phyloP scores from a whole-genome alignment of 495 filamentous ascomycete species.

The Penicillium angulare region DNA sequence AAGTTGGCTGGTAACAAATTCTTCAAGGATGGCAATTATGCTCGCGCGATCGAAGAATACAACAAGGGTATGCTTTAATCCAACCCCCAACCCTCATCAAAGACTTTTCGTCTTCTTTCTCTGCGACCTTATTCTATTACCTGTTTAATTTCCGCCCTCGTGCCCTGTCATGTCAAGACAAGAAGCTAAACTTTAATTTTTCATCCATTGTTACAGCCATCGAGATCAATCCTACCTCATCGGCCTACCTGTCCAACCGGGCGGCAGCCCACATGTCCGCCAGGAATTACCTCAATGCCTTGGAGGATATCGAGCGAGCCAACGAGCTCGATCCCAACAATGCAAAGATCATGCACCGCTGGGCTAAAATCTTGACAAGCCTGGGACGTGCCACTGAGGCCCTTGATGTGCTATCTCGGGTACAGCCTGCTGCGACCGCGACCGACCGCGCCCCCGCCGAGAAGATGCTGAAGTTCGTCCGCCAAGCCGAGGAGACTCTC shows the following conservation, averaged over 20 bases:
- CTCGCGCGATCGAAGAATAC: conserved; percentile 84
- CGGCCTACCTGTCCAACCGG: conserved; percentile 92
- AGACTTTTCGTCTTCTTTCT: neutral
- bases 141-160: no score
- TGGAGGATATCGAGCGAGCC: conserved; percentile 81
- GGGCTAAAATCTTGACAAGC: conserved; percentile 83
- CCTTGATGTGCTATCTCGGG: conserved; percentile 66
- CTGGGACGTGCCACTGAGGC: conserved; percentile 85
- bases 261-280: conserved; percentile 90
- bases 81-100: neutral
- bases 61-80: conserved; percentile 80
- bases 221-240: conserved; percentile 61
- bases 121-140: neutral
- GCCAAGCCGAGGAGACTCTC: conserved; percentile 75
- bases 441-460: conserved; percentile 78
- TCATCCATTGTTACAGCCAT: conserved; percentile 58
- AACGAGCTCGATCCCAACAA: conserved; percentile 79
- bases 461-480: conserved; percentile 80
- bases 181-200: conserved; percentile 9
- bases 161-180: no score
- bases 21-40: conserved; percentile 89
- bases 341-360: conserved; percentile 79
- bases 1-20: conserved; percentile 94
- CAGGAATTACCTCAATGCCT: conserved; percentile 69
- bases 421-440: conserved; percentile 67